phyloP scores from a whole-genome alignment of 2,329 filamentous ascomycete species.

The Cylindrodendrum hubeiense region DNA sequence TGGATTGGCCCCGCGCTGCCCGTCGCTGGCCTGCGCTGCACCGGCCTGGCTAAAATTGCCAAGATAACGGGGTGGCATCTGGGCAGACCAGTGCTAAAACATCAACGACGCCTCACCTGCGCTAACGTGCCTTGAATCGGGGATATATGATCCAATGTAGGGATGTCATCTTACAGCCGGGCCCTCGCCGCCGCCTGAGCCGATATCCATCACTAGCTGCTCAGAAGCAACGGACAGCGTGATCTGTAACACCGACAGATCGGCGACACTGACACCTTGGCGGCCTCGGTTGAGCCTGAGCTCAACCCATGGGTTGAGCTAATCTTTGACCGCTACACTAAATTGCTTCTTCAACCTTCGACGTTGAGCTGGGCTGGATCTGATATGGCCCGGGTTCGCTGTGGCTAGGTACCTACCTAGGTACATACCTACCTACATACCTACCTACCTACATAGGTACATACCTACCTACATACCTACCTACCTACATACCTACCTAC shows the following conservation, averaged over 20 bases:
- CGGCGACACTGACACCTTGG: not conserved
- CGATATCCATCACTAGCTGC: not conserved
- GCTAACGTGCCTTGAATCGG: not conserved
- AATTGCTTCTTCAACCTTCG: not conserved
- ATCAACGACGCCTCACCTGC: not conserved
- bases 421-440: too few species aligned
- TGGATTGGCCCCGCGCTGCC: constrained; percentile 5
- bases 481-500: too few species aligned
- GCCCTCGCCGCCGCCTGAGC: not conserved
- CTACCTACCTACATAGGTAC: too few species aligned
- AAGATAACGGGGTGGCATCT: not conserved
- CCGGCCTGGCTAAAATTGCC: not conserved
- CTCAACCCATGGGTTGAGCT: not conserved
- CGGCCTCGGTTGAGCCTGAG: not conserved
- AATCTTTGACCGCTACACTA: not conserved
- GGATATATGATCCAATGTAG: not conserved
- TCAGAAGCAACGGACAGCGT: not conserved
- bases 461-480: too few species aligned
- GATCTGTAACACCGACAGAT: not conserved
- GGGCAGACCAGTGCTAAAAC: not conserved
- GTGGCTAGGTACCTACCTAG: too few species aligned
- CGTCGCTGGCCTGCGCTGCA: not conserved
- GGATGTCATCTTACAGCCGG: not conserved
- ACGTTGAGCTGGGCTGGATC: not conserved
- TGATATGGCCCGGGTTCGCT: too few species aligned